Evolutionary conservation across 495 filamentous ascomycete species (phyloP).

Genomic region (Aspergillus bertholletiae): DNA sequence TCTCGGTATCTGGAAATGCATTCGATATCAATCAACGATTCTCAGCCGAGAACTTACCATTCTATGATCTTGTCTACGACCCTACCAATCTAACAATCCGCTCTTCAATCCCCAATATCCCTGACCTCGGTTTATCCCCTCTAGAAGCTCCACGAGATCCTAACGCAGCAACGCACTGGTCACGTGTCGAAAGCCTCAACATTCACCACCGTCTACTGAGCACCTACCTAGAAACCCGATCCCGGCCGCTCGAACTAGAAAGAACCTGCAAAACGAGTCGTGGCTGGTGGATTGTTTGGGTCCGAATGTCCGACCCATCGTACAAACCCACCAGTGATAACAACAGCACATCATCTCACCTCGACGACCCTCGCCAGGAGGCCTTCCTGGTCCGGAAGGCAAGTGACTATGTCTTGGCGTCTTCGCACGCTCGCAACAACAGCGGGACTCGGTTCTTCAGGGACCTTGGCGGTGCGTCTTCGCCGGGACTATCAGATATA

Average conservation of each 20-base stretch:
- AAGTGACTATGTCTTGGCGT: slow-evolving; percentile 53
- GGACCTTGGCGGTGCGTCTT: slow-evolving; percentile 41
- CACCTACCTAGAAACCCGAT: slow-evolving; percentile 63
- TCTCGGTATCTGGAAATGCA: slow-evolving; percentile 30
- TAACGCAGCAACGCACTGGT: slow-evolving; percentile 48
- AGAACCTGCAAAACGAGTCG: slow-evolving; percentile 86
- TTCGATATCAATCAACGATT: slow-evolving; percentile 25
- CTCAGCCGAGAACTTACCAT: slow-evolving; percentile 39
- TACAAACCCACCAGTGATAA: slow-evolving; percentile 5
- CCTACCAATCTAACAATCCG: slow-evolving; percentile 70
- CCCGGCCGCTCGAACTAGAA: slow-evolving; percentile 62
- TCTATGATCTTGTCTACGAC: slow-evolving; percentile 88
- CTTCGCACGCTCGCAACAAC: slow-evolving; percentile 31
- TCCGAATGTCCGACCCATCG: slow-evolving; percentile 52
- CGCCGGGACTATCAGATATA: slow-evolving; percentile 37
- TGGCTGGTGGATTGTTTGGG: slow-evolving; percentile 98
- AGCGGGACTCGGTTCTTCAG: slow-evolving; percentile 47
- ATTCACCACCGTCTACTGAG: slow-evolving; percentile 82
- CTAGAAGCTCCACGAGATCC: slow-evolving; percentile 14
- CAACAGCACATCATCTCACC: slow-evolving; percentile 11
- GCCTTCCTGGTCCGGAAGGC: slow-evolving; percentile 77
- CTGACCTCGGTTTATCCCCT: slow-evolving; percentile 45
- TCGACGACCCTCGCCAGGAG: slow-evolving; percentile 51
- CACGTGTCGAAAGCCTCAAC: slow-evolving; percentile 83
- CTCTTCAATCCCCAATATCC: slow-evolving; percentile 88